phyloP scores from a whole-genome alignment of 148 eudicot genomes.

The Tetragonia tetragonoides region DNA sequence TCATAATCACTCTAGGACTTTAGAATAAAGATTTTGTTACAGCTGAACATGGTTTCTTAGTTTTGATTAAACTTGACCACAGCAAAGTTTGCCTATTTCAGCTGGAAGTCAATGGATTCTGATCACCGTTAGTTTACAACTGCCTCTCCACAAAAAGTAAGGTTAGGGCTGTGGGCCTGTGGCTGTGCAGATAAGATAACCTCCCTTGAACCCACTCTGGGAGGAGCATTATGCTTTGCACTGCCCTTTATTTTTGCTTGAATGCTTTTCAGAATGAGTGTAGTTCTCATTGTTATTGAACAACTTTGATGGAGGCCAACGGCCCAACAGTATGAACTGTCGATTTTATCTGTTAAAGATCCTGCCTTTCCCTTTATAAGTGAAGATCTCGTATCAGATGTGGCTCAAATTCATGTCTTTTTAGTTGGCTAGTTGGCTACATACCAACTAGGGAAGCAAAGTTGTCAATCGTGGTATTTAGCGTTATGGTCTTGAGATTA shows the following conservation, averaged over 20 bases:
- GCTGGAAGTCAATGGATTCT: background rate
- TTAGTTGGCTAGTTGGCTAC: background rate
- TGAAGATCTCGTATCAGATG: background rate
- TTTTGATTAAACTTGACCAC: background rate
- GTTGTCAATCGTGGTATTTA: background rate
- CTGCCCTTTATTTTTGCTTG: background rate
- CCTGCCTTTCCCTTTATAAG: background rate
- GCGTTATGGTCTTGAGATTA: background rate
- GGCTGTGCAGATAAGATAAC: background rate
- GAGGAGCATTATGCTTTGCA: background rate
- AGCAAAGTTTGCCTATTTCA: background rate
- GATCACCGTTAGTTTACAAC: background rate
- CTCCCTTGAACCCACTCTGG: background rate
- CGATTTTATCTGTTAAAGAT: background rate
- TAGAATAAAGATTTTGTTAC: background rate
- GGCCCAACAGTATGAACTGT: background rate
- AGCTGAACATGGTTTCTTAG: background rate
- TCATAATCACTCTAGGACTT: background rate
- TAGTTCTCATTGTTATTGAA: background rate
- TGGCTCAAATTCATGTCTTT: background rate
- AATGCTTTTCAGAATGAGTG: background rate
- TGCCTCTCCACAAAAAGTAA: background rate
- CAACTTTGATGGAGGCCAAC: background rate
- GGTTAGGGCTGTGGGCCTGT: background rate
- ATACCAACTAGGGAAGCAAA: background rate